These are phyloP conservation scores for Thermomucor indicae-seudaticae DNA, from an alignment of 371 early-diverging fungal genomes.

Conservation along the genomic window DNA sequence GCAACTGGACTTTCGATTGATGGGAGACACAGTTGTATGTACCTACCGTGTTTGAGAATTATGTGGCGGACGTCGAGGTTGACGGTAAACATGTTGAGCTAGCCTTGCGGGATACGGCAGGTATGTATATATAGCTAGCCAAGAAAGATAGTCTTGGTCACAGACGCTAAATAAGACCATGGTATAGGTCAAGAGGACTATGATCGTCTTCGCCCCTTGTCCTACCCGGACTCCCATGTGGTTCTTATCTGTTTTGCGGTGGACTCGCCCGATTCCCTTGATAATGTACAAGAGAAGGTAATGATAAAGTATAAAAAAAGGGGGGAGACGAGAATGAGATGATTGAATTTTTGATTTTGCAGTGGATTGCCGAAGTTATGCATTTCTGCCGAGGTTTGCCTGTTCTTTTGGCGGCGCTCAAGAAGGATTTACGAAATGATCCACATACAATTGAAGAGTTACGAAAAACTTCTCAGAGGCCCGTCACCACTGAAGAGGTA, in stretches of 20 bases:
- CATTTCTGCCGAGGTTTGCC: slow-evolving; percentile 89
- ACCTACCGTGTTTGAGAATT: slow-evolving; percentile 97
- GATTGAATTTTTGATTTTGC: slow-evolving; percentile 3
- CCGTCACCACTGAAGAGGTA: slow-evolving; percentile 83
- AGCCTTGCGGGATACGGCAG: slow-evolving; percentile 98
- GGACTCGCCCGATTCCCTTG: slow-evolving; percentile 92
- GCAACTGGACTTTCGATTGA: neutral
- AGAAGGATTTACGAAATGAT: slow-evolving; percentile 90
- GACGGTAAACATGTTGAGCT: slow-evolving; percentile 92
- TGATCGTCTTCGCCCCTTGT: slow-evolving; percentile 94
- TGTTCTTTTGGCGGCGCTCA: slow-evolving; percentile 86
- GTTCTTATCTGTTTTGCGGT: slow-evolving; percentile 94
- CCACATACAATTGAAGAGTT: slow-evolving; percentile 74
- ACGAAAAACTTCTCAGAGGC: slow-evolving; percentile 70
- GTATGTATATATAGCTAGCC: slow-evolving; percentile 44
- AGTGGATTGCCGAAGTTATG: slow-evolving; percentile 93
- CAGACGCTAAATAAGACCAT: too few species aligned
- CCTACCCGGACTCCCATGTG: slow-evolving; percentile 96
- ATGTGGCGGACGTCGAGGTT: slow-evolving; percentile 90
- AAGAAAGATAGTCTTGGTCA: too few species aligned
- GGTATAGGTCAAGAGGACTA: slow-evolving; percentile 90
- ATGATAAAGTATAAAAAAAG: neutral
- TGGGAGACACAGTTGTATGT: slow-evolving; percentile 59
- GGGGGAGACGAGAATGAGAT: neutral
- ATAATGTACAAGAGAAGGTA: slow-evolving; percentile 89